These are phyloP conservation scores for Coniella lustricola DNA, from an alignment of 2,329 filamentous ascomycete genomes.

Conservation along the genomic window DNA sequence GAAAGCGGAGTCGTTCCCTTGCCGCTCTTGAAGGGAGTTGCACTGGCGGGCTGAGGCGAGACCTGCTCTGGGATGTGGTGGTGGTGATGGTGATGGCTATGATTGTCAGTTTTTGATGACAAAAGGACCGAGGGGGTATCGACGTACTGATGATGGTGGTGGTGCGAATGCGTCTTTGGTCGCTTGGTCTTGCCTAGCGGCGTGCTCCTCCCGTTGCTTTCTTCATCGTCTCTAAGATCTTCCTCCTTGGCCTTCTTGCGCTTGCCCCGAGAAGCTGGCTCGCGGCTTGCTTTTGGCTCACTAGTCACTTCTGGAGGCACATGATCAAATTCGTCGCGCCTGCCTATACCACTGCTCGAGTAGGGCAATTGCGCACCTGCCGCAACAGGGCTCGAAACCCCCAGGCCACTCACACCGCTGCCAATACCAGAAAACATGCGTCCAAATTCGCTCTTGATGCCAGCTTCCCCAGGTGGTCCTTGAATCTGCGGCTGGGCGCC, in stretches of 20 bases:
- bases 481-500: constrained; percentile 77
- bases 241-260: constrained; percentile 73
- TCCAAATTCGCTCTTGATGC: constrained; percentile 91
- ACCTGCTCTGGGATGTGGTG: constrained; percentile 44
- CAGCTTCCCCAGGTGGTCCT: constrained; percentile 73
- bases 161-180: constrained; percentile 55
- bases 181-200: constrained; percentile 57
- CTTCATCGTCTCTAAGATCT: constrained; percentile 59
- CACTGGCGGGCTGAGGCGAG: constrained; percentile 33
- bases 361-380: constrained; percentile 38
- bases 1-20: constrained; percentile 40
- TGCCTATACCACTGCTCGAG: constrained; percentile 35
- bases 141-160: constrained; percentile 63
- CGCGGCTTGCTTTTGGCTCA: constrained; percentile 9
- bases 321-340: constrained; percentile 47
- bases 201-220: constrained; percentile 54
- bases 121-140: constrained; percentile 16
- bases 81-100: constrained; percentile 50
- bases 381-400: constrained; percentile 44
- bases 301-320: constrained; percentile 34
- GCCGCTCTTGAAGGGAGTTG: constrained; percentile 40
- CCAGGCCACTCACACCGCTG: constrained; percentile 45
- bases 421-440: constrained; percentile 93
- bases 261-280: constrained; percentile 40
- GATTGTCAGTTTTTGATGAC: constrained; percentile 17